phyloP scores from a whole-genome alignment of 495 filamentous ascomycete genomes.

The Clohesyomyces aquaticus region DNA sequence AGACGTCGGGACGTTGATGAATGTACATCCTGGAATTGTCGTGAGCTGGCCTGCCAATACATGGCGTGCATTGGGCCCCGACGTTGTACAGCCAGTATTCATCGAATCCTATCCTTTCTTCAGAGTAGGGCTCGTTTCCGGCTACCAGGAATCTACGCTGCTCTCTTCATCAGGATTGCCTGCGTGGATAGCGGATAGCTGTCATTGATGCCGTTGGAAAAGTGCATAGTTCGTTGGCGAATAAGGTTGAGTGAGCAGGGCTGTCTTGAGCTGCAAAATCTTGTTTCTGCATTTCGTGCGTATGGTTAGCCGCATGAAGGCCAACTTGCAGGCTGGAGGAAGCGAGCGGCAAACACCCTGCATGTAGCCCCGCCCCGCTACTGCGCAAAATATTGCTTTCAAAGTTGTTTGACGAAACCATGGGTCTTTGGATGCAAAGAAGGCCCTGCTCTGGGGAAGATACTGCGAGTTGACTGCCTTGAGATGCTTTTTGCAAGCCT shows the following conservation, averaged over 20 bases:
- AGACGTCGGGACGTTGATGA: background rate
- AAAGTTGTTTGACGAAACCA: too few species aligned
- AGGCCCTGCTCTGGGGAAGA: too few species aligned
- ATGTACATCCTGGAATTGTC: background rate
- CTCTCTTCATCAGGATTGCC: background rate
- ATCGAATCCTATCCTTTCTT: background rate
- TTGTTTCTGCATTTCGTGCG: background rate
- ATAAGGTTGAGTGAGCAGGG: background rate
- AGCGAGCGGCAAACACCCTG: background rate
- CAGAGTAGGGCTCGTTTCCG: background rate
- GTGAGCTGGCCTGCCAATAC: conserved; percentile 5
- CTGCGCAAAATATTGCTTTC: background rate
- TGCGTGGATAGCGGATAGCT: background rate
- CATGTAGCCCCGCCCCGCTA: background rate
- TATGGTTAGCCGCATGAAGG: background rate
- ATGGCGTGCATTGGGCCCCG: background rate
- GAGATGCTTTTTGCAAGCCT: too few species aligned
- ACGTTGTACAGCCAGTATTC: background rate
- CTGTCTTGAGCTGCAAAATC: background rate
- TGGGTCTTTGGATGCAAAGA: too few species aligned
- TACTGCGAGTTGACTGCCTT: too few species aligned
- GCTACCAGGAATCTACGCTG: background rate
- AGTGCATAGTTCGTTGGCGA: background rate
- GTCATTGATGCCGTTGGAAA: background rate
- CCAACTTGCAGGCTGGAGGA: background rate